These are phyloP conservation scores for Fusarium napiforme DNA, from an alignment of 2,329 filamentous ascomycete species.

Conservation along the genomic window DNA sequence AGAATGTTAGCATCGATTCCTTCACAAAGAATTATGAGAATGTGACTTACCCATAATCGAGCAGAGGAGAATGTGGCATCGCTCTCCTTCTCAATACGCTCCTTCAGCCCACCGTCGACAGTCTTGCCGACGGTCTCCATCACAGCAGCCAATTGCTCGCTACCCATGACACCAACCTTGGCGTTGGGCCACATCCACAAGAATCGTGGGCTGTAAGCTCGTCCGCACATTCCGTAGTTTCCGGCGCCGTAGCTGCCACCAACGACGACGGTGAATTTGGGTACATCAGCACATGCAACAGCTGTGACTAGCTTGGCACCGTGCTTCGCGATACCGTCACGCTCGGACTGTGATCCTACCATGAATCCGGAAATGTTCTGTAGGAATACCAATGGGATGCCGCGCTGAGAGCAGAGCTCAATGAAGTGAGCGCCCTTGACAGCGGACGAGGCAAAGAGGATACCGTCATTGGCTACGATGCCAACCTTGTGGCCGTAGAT, in stretches of 20 bases:
- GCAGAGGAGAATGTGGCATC: conserved; percentile 90
- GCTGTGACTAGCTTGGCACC: conserved; percentile 97
- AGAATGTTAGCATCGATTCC: conserved; percentile 7
- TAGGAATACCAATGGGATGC: conserved; percentile 89
- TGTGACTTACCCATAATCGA: conserved; percentile 78
- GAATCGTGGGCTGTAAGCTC: conserved; percentile 91
- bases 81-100: conserved; percentile 88
- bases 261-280: conserved; percentile 97
- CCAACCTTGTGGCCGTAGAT: conserved; percentile 93
- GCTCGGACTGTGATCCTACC: conserved; percentile 92
- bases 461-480: conserved; percentile 95
- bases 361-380: conserved; percentile 99
- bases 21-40: neutral
- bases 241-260: conserved; percentile 92
- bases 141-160: conserved; percentile 88
- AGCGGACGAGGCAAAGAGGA: conserved; percentile 88
- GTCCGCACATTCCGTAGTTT: conserved; percentile 98
- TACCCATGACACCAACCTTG: conserved; percentile 95
- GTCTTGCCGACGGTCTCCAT: conserved; percentile 94
- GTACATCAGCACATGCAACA: conserved; percentile 91
- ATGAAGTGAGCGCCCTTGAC: conserved; percentile 98
- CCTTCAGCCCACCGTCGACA: conserved; percentile 82
- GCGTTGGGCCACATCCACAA: conserved; percentile 98
- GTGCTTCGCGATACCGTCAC: conserved; percentile 96
- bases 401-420: conserved; percentile 89